phyloP scores from a whole-genome alignment of 2,329 filamentous ascomycete genomes.

The Alternaria ventricosa region DNA sequence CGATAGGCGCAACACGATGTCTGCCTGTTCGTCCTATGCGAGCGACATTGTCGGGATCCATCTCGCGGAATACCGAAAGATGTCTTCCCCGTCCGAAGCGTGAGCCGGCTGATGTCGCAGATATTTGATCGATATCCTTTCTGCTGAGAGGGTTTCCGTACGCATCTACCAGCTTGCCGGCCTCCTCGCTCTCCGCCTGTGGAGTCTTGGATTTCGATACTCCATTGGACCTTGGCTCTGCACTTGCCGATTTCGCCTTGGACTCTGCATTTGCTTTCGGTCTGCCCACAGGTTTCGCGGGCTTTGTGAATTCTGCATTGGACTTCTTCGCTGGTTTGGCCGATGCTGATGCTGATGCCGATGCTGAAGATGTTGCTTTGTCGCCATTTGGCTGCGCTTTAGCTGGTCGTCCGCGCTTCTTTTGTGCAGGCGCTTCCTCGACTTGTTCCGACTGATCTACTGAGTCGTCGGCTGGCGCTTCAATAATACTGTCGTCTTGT shows the following conservation, averaged over 20 bases:
- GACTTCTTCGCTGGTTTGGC: slow-evolving; percentile 19
- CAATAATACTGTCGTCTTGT: slow-evolving; percentile 10
- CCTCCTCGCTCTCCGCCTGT: slow-evolving; percentile 10
- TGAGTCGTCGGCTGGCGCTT: slow-evolving; percentile 25
- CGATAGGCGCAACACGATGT: slow-evolving; percentile 76
- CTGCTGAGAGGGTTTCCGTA: slow-evolving; percentile 42
- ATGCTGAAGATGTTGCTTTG: slow-evolving; percentile 11
- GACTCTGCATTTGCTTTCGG: slow-evolving; percentile 31
- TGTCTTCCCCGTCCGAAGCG: slow-evolving; percentile 44
- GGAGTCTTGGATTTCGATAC: slow-evolving; percentile 10
- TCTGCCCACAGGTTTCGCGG: slow-evolving; percentile 28
- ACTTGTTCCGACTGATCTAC: slow-evolving; percentile 33
- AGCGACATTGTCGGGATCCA: slow-evolving; percentile 38
- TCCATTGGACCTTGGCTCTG: slow-evolving; percentile 25
- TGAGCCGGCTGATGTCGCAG: slow-evolving; percentile 38
- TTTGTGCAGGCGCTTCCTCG: slow-evolving; percentile 26
- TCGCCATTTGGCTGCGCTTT: slow-evolving; percentile 23
- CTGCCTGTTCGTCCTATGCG: slow-evolving; percentile 70
- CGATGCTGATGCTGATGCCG: slow-evolving; percentile 6
- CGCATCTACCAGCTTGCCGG: slow-evolving; percentile 41
- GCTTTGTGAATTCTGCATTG: slow-evolving; percentile 36
- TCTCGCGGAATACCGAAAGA: slow-evolving; percentile 43
- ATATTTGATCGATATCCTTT: slow-evolving; percentile 44
- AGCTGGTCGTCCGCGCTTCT: slow-evolving; percentile 35
- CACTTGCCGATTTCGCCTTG: slow-evolving; percentile 16